phyloP scores from a whole-genome alignment of 805 yeast genomes.

The Schwanniomyces yamadae region DNA sequence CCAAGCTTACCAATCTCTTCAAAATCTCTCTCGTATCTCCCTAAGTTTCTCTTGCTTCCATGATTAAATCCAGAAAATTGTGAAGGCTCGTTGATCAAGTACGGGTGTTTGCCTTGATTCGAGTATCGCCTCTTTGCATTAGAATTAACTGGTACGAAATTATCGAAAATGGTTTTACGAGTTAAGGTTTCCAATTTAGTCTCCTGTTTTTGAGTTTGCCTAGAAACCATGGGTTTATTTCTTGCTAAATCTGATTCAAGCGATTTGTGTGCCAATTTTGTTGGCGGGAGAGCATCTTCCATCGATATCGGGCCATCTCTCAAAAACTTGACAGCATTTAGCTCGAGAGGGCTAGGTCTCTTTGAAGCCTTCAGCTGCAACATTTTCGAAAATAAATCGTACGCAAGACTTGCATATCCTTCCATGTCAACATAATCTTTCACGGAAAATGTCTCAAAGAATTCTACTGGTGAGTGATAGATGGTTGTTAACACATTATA shows the following conservation, averaged over 20 bases:
- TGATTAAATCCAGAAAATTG: not conserved
- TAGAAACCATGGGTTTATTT: not conserved
- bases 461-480: constrained; percentile 48
- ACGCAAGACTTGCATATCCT: constrained; percentile 64
- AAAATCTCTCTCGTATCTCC: constrained; percentile 88
- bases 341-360: constrained; percentile 80
- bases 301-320: constrained; percentile 57
- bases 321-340: constrained; percentile 79
- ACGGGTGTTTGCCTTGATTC: constrained; percentile 13
- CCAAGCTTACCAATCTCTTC: constrained; percentile 93
- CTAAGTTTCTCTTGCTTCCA: constrained; percentile 27
- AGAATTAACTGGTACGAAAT: not conserved
- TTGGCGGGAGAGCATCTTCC: not conserved
- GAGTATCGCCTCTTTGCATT: constrained; percentile 23
- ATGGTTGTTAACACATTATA: constrained; percentile 63
- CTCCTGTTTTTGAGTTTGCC: not conserved
- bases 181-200: not conserved
- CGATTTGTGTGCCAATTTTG: constrained; percentile 1
- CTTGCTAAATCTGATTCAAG: not conserved
- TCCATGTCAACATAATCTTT: constrained; percentile 52
- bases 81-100: constrained; percentile 2
- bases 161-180: not conserved
- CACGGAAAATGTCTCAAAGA: constrained; percentile 22
- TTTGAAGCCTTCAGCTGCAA: constrained; percentile 64
- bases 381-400: constrained; percentile 65